Percentiles rank a stretch among this genome's conserved stretches.
These are phyloP conservation scores for Venturia aucupariae DNA, from an alignment of 2,329 filamentous ascomycete species.

Conservation along the genomic window DNA sequence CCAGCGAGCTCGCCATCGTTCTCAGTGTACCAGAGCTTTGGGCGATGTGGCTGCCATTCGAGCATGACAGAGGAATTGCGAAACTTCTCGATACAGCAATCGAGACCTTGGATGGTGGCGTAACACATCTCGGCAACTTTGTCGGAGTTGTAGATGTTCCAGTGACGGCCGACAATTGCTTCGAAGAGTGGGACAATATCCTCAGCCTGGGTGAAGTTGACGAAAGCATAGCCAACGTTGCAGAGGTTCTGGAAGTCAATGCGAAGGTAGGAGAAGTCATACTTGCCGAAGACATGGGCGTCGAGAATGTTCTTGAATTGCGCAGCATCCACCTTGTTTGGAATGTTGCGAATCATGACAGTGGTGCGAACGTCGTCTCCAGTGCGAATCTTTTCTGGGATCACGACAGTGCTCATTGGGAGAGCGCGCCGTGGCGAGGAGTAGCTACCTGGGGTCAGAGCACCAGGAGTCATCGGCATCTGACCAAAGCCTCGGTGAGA, in stretches of 20 bases:
- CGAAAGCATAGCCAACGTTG: conserved; percentile 93
- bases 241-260: conserved; percentile 49
- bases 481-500: not conserved
- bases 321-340: conserved; percentile 70
- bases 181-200: conserved; percentile 53
- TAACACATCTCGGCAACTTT: conserved; percentile 89
- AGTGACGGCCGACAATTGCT: conserved; percentile 29
- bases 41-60: conserved; percentile 44
- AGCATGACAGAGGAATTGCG: conserved; percentile 95
- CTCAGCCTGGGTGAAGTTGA: conserved; percentile 78
- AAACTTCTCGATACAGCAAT: conserved; percentile 89
- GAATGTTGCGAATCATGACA: conserved; percentile 92
- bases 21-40: conserved; percentile 14
- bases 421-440: conserved; percentile 1
- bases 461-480: not conserved
- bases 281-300: conserved; percentile 67
- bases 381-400: conserved; percentile 16
- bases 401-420: not conserved
- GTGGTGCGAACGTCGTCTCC: conserved; percentile 43
- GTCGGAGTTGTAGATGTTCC: conserved; percentile 73
- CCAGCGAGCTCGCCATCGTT: conserved; percentile 12
- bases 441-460: not conserved
- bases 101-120: conserved; percentile 91
- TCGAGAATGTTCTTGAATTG: conserved; percentile 64
- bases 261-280: conserved; percentile 90